These are phyloP conservation scores for Hypoxylon lienhwacheense DNA, from an alignment of 495 filamentous ascomycete genomes.

Conservation along the genomic window DNA sequence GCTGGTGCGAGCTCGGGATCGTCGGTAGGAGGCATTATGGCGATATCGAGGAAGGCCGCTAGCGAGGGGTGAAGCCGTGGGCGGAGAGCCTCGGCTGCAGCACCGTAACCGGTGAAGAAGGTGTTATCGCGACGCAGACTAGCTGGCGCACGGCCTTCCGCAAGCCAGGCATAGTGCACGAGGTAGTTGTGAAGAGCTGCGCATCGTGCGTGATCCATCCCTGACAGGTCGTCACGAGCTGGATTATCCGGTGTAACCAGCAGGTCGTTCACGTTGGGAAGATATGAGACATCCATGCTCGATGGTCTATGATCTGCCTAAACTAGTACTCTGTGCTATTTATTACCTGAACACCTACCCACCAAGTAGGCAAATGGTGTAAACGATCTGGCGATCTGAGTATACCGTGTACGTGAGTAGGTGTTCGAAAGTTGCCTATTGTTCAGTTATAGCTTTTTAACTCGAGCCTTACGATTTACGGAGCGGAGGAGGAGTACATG, in stretches of 20 bases:
- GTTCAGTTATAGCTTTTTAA: no score
- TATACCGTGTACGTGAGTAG: no score
- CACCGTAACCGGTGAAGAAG: constrained; percentile 27
- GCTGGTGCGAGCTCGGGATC: constrained; percentile 4
- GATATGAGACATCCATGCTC: constrained; percentile 23
- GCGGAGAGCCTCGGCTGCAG: constrained; percentile 23
- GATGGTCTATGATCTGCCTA: no score
- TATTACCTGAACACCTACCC: not conserved
- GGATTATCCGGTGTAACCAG: constrained; percentile 40
- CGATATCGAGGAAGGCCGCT: constrained; percentile 35
- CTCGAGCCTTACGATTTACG: no score
- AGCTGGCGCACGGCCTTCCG: constrained; percentile 20
- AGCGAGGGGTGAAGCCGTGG: constrained; percentile 34
- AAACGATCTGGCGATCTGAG: no score
- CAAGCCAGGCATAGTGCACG: constrained; percentile 41
- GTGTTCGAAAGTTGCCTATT: no score
- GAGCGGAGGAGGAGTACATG: no score
- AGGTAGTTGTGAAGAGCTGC: constrained; percentile 50
- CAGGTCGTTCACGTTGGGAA: constrained; percentile 33
- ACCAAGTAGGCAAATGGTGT: no score
- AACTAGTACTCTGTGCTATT: not conserved
- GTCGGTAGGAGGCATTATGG: constrained; percentile 19
- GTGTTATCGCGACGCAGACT: constrained; percentile 6
- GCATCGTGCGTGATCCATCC: constrained; percentile 45
- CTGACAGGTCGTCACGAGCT: constrained; percentile 25